These are phyloP conservation scores for Penicillium sp. DNA, from an alignment of 2,329 filamentous ascomycete species.

Conservation along the genomic window DNA sequence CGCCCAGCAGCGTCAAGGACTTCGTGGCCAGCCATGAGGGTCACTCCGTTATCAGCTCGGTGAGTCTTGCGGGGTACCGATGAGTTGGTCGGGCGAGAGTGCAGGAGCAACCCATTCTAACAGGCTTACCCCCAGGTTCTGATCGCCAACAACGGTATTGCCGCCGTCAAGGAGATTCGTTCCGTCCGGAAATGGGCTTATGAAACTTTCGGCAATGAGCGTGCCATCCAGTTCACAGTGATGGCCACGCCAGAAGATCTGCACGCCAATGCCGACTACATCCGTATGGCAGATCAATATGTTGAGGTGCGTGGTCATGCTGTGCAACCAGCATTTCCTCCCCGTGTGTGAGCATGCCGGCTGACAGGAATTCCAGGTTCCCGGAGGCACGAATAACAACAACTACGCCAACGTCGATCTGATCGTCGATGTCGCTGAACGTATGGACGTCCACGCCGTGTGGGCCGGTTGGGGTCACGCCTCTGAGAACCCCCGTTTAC, in stretches of 20 bases:
- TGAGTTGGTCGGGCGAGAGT: too few relatives aligned
- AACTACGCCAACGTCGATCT: constrained; percentile 99
- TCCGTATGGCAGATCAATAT: constrained; percentile 98
- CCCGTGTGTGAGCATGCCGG: too few relatives aligned
- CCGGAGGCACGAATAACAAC: constrained; percentile 98
- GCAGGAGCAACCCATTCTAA: too few relatives aligned
- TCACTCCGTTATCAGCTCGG: constrained; percentile 96
- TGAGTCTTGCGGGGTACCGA: constrained; percentile 44
- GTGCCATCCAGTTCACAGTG: constrained; percentile 96
- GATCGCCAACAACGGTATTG: constrained; percentile 99
- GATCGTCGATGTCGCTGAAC: constrained; percentile 96
- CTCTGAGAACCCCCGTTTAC: constrained; percentile 95
- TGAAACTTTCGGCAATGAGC: constrained; percentile 97
- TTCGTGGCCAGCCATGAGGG: constrained; percentile 84
- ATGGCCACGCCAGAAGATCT: constrained; percentile 99
- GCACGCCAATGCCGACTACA: constrained; percentile 95
- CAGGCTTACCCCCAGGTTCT: constrained; percentile 57
- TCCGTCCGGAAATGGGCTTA: constrained; percentile 99
- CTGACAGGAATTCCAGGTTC: too few relatives aligned
- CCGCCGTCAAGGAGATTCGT: constrained; percentile 97
- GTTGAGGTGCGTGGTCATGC: too few relatives aligned
- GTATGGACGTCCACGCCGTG: constrained; percentile 95
- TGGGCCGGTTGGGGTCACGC: constrained; percentile 99
- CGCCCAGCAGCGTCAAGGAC: constrained; percentile 83
- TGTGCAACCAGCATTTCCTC: too few relatives aligned